Evolutionary conservation across 345 rosid species (phyloP), one percentile per base, ranked within the genome.

Genomic region (Brassica nigra): DNA sequence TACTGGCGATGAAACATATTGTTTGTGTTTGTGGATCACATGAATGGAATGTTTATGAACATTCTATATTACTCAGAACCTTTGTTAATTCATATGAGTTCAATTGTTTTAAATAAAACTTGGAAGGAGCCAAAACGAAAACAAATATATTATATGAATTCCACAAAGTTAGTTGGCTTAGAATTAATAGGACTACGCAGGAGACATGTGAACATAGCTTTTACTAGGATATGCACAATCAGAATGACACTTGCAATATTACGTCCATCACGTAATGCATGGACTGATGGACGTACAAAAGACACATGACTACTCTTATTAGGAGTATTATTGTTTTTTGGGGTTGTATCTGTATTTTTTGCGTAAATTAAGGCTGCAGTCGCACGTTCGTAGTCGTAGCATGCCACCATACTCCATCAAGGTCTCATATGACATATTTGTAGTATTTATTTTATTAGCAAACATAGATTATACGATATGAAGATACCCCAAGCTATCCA

Each of bases 231-330:
- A 70, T 76, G 69, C 27, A 30, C 65, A 76, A 75, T 70, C 64
- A 76, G 76, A 70, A 75, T 70, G 79, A 55, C 83, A 80, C 62
- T 80, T 80, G 69, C 70, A 76, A 80, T 71, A 39, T 76, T 55
- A 63, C 71, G 62, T 67, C 36, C 66, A 63, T 68, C 75, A 67
- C 66, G 75, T 58, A 61, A 79, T 73, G 78, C 71, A 34, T 54
- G n/a, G 55, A 65, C 57, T 74, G 66, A 44, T 54, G n/a, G 57
- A 65, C 47, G 15, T 39, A 15, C 30, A 49, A 8, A 54, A 15
- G 7, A 76, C 80, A 81, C 80, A 80, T 76, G 83, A 71, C 74
- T 62, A 63, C 69, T 65, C 76, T 81, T 76, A 66, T 76, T 76
- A 29, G 80, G 80, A 68, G 31, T 70, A 76, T 64, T 70, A 57